These are phyloP conservation scores for Parachaetomium inaequale DNA, from an alignment of 495 filamentous ascomycete species.

Conservation along the genomic window DNA sequence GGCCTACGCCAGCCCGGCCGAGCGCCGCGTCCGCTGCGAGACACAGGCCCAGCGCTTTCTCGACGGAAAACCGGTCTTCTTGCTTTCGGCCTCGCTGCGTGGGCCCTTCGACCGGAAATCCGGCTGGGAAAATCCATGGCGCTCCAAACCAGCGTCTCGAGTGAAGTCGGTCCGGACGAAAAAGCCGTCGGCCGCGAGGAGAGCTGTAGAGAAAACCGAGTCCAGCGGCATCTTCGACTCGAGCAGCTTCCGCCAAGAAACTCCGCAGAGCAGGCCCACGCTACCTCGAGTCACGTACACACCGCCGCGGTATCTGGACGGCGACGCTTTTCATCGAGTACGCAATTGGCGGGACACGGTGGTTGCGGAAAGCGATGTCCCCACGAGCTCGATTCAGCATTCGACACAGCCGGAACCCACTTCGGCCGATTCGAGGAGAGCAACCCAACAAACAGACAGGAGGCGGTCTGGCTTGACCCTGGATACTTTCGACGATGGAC, in stretches of 20 bases:
- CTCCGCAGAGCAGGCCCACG: conserved; percentile 27
- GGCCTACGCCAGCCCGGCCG: conserved; percentile 42
- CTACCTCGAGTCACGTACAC: conserved; percentile 2
- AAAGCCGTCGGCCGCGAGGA: conserved; percentile 2
- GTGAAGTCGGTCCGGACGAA: conserved; percentile 3
- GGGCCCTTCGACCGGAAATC: conserved; percentile 57
- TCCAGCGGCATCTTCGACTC: conserved; percentile 18
- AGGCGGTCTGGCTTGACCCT: background rate
- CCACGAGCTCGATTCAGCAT: background rate
- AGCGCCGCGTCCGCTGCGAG: conserved; percentile 57
- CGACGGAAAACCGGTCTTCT: conserved; percentile 52
- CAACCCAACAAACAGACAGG: conserved; percentile 1
- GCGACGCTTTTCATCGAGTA: conserved; percentile 13
- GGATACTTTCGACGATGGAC: background rate
- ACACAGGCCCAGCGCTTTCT: conserved; percentile 56
- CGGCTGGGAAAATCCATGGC: conserved; percentile 66
- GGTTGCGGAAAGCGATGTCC: background rate
- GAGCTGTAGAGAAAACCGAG: background rate
- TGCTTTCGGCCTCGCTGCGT: conserved; percentile 58
- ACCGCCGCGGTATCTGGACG: conserved; percentile 13
- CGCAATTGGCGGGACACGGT: conserved; percentile 21
- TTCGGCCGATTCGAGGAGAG: conserved; percentile 11
- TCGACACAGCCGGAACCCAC: background rate
- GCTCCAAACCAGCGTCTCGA: conserved; percentile 15
- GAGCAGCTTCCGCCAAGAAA: conserved; percentile 29